Evolutionary conservation across 192 early-diverging fungal genomes (phyloP), one percentile per base, ranked within the genome.

Genomic region (Dissophora ornata): DNA sequence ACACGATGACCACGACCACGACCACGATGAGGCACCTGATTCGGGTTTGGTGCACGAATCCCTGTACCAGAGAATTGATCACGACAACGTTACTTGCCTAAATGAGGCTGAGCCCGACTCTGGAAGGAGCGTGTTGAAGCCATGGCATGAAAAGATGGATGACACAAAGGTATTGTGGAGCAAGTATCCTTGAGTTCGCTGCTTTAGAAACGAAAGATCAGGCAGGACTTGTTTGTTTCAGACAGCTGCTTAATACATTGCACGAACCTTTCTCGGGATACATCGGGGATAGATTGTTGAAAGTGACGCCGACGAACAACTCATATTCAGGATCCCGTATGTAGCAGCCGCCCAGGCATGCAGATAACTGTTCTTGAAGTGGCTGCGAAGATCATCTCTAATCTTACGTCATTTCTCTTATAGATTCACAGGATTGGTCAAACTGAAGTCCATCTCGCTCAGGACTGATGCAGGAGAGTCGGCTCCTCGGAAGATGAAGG

Each of bases 231-330:
- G n/a, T n/a, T n/a, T n/a, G n/a, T n/a, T n/a, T n/a, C n/a, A n/a
- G n/a, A n/a, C n/a, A n/a, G n/a, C n/a, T n/a, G n/a, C n/a, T n/a
- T n/a, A n/a, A n/a, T n/a, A n/a, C n/a, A n/a, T n/a, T n/a, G n/a
- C n/a, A n/a, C n/a, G n/a, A n/a, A n/a, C n/a, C n/a, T n/a, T n/a
- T n/a, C n/a, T n/a, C n/a, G n/a, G n/a, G n/a, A n/a, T n/a, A n/a
- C n/a, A n/a, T n/a, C n/a, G n/a, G n/a, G n/a, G 36, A 38, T 79
- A 90, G 84, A 84, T 74, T 61, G 79, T 97, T 10, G 87, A 91
- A 57, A 91, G 90, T 46, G 95, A 97, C 79, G 87, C 88, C 0
- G 97, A 99, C 83, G 93, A 94, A 47, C 93, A 97, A 80, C 82
- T 99, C 16, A 91, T 99, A 46, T 67, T 99, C 13, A 83, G 84